Conservation (phyloP, 495 filamentous ascomycete species). For the Hypoxylon intermedium region DNA sequence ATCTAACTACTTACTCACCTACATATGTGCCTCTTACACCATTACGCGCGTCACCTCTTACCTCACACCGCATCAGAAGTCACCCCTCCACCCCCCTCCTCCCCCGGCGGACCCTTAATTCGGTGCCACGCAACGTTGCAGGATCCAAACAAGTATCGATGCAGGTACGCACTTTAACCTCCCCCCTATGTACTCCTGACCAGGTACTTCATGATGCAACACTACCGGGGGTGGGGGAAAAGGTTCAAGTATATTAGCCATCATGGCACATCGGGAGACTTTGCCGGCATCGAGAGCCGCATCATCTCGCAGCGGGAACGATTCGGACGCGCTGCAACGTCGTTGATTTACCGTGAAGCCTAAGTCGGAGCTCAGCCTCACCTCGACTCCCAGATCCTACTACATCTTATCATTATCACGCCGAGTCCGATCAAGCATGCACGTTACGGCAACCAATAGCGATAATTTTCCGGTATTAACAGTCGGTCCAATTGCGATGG, state of each 20-base stretch:
- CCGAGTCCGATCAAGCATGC: not conserved
- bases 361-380: slow-evolving; percentile 21
- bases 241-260: slow-evolving; percentile 28
- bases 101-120: not conserved
- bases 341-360: slow-evolving; percentile 4
- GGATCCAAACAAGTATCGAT: not conserved
- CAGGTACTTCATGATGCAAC: not conserved
- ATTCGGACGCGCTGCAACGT: slow-evolving; percentile 20
- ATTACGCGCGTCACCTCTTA: too few relatives aligned
- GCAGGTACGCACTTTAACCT: slow-evolving; percentile 17
- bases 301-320: not conserved
- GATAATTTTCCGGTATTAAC: slow-evolving; percentile 29
- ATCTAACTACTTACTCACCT: too few relatives aligned
- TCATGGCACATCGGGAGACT: slow-evolving; percentile 27
- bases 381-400: not conserved
- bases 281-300: slow-evolving; percentile 18
- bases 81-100: not conserved
- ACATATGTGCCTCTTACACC: too few relatives aligned
- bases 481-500: slow-evolving; percentile 32
- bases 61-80: too few relatives aligned
- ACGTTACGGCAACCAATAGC: not conserved
- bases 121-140: slow-evolving; percentile 3
- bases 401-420: not conserved
- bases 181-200: not conserved
- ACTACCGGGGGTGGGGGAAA: not conserved